Percentiles rank a stretch among this genome's conserved stretches.
phyloP scores from a whole-genome alignment of 140 eudicot species.

The Senecio squalidus region DNA sequence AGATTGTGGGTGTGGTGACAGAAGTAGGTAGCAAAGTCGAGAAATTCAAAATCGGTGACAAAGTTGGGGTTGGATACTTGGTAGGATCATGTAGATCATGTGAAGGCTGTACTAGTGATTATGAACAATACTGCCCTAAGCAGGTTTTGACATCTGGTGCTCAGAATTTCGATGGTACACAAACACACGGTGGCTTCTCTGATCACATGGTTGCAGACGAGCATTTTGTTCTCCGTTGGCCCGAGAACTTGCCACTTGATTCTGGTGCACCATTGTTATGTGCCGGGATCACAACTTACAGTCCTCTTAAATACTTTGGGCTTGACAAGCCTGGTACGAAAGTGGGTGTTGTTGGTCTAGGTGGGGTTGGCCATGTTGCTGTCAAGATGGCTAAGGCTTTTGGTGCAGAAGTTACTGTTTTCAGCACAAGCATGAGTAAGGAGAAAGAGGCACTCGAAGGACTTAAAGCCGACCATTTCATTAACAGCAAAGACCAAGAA shows the following conservation, averaged over 20 bases:
- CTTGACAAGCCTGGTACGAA: conserved; percentile 55
- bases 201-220: conserved; percentile 58
- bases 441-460: conserved; percentile 37
- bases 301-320: conserved; percentile 49
- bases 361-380: conserved; percentile 61
- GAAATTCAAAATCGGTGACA: conserved; percentile 52
- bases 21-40: conserved; percentile 58
- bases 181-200: conserved; percentile 52
- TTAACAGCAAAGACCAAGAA: conserved; percentile 38
- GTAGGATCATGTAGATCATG: conserved; percentile 51
- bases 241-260: conserved; percentile 53
- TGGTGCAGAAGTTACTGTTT: conserved; percentile 49
- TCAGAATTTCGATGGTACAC: conserved; percentile 37
- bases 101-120: conserved; percentile 30
- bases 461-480: conserved; percentile 46
- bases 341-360: conserved; percentile 56
- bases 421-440: conserved; percentile 41
- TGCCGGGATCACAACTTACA: conserved; percentile 60
- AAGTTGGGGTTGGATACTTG: conserved; percentile 57
- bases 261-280: conserved; percentile 58
- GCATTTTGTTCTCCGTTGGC: conserved; percentile 53
- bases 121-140: conserved; percentile 44
- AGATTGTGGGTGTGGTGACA: conserved; percentile 49
- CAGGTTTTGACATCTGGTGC: conserved; percentile 34
- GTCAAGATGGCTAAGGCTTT: conserved; percentile 71